phyloP scores from a whole-genome alignment of 2,329 filamentous ascomycete genomes.

The Talaromyces sp. region DNA sequence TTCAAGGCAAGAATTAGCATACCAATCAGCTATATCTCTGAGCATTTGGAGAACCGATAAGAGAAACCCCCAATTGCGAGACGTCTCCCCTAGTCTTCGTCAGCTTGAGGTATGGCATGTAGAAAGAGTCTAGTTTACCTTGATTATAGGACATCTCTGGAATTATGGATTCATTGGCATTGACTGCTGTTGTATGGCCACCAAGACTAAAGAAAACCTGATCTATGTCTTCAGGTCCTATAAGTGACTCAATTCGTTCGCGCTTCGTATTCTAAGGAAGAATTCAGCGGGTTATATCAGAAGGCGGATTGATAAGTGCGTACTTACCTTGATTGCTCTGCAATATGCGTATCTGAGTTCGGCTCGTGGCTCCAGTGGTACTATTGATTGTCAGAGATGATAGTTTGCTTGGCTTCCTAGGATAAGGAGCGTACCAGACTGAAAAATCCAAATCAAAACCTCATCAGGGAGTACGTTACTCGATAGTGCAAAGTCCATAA shows the following conservation, averaged over 20 bases:
- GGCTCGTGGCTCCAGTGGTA: conserved; percentile 52
- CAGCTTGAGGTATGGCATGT: not conserved
- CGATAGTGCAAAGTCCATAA: conserved; percentile 52
- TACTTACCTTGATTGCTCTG: conserved; percentile 44
- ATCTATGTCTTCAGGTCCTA: conserved; percentile 40
- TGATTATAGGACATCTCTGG: conserved; percentile 20
- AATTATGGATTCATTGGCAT: conserved; percentile 24
- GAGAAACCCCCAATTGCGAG: conserved; percentile 20
- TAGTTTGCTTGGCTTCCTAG: not conserved
- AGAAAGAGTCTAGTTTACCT: not conserved
- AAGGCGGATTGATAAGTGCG: not conserved
- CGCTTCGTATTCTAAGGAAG: conserved; percentile 22
- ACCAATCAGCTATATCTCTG: conserved; percentile 29
- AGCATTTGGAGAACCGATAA: conserved; percentile 34
- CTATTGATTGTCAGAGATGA: conserved; percentile 20
- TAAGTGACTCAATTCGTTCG: conserved; percentile 29
- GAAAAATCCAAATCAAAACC: conserved; percentile 59
- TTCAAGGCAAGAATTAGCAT: conserved; percentile 9
- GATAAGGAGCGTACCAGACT: conserved; percentile 25
- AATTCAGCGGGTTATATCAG: not conserved
- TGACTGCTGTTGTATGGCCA: conserved; percentile 46
- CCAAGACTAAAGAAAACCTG: conserved; percentile 57
- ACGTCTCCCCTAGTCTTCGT: conserved; percentile 12
- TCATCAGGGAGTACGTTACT: conserved; percentile 54
- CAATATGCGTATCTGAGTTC: conserved; percentile 58